Percentiles rank a stretch among this genome's conserved stretches.
phyloP scores from a whole-genome alignment of 345 rosid species.

The Brassica napus region Da-Ae NC_063447.1:4046501-4047000 shows the following conservation, averaged over 20 bases:
- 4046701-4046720: not conserved
- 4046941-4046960: too few species aligned
- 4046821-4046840: constrained; percentile 52
- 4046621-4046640: not conserved
- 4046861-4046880: constrained; percentile 48
- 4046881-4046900: constrained; percentile 55
- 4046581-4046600: not conserved
- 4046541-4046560: too few species aligned
- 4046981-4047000: too few species aligned
- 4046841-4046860: constrained; percentile 60
- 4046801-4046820: constrained; percentile 71
- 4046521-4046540: too few species aligned
- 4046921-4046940: not conserved
- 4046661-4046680: not conserved
- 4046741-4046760: not conserved
- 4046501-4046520: too few species aligned
- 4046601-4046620: not conserved
- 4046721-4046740: not conserved
- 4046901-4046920: constrained; percentile 54
- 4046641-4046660: not conserved
- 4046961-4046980: not conserved
- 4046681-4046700: not conserved
- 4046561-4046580: too few species aligned
- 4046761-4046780: constrained; percentile 63
- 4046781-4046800: constrained; percentile 72